Evolutionary conservation across 352 stramenopile genomes (phyloP), one percentile per base, ranked within the genome.

Genomic region (Globisporangium solare): DNA sequence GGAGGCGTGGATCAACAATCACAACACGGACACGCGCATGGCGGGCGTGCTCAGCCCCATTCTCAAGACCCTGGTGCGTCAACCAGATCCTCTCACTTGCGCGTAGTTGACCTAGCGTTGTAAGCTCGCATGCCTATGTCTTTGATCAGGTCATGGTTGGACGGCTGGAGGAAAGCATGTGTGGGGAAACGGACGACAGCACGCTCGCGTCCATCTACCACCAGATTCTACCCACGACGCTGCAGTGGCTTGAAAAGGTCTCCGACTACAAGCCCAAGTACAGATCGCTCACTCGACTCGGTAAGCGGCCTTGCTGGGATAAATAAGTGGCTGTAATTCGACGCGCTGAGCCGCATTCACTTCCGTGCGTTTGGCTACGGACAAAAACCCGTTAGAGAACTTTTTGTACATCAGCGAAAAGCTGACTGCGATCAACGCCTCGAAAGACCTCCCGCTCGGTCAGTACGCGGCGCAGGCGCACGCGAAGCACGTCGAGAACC

Each of bases 181-280:
- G 61, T 17, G 77, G 77, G 27, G 85, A 80, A 56, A 76, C 63
- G 11, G 72, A 83, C 40, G 73, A 88, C 49, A 74, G 64, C 21
- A 86, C 71, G 15, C 66, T 92, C 1, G 61, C 68, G 15, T 77
- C 71, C 10, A 86, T 92, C 32, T 89, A 89, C 64, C 68, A 86
- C 20, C 79, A 77, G 32, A 72, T 89, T 27, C 39, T 92, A 1
- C 73, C 79, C 6, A 60, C 74, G 7, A 86, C 73, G 21, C 69
- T 88, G 51, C 74, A 80, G 18, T 92, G 82, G 82, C 70, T 92
- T 15, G 82, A 89, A 40, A 86, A 83, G 46, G 58, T 86, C 12
- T 70, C 79, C 17, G 77, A 88, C 21, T 61, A 65, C 27, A 85
- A 86, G 20, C 73, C 79, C 17, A 92, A 92, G 53, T 92, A 92